Base-by-base conservation (phyloP, 768 basidiomycete species). In the Lactarius sanguifluus region DNA sequence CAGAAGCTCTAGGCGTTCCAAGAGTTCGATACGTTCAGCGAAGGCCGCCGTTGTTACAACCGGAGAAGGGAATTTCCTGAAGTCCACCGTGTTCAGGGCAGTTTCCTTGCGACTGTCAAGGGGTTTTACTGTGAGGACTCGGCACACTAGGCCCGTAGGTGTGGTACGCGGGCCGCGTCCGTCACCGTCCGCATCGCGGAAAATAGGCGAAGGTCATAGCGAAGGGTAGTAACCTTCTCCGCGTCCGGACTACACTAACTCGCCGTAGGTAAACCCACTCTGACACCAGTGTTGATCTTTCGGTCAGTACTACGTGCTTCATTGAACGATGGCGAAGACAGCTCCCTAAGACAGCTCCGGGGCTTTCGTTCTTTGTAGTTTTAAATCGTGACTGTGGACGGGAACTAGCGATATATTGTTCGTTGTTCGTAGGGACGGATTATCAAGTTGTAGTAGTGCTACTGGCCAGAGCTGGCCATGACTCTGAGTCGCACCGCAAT, bases 101-200 rank as follows among this genome's bases (percentile, higher is more conserved):
- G 32, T 12, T 15, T 38, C 32, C 25, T 32, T 15, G 36, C 43
- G 41, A 38, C 20, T 34, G 13, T 45, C 57, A 38, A 45, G 8
- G 13, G 18, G 50, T 1, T 54, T 52, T 30, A 5, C 57, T 43
- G 41, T n/a, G 40, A n/a, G 20, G 2, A 5, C 32, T 23, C 30
- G 58, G 25, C 54, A 40, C 36, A 18, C 47, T 9, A 59, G 50
- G 41, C 50, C 50, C 50, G 32, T 23, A 6, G 52, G 66, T 25
- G 7, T 47, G 5, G 58, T 64, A 25, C 66, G 62, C 13, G 62
- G 66, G n/a, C 66, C 66, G 1, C 66, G 66, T 25, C 66, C 66
- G 9, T 57, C 62, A 40, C 62, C 66, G 6, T 40, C 52, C 16
- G 15, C 52, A 23, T 30, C n/a, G 41, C 40, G 40, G 23, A 38